phyloP scores from a whole-genome alignment of 257 asterid species.

The Cruciata laevipes region DNA sequence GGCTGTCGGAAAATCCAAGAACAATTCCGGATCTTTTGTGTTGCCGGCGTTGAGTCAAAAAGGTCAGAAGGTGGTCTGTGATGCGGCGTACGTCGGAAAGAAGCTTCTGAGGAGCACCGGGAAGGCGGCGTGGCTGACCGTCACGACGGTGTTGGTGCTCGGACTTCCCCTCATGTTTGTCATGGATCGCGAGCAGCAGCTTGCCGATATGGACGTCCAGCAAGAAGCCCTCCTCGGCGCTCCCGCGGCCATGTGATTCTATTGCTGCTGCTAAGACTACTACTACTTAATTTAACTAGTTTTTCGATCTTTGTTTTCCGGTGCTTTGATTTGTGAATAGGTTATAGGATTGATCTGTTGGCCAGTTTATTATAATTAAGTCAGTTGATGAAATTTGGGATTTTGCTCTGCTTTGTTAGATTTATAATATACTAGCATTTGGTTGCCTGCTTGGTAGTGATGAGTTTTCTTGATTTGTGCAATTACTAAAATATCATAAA shows the following conservation, averaged over 20 bases:
- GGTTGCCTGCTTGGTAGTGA: too few species aligned
- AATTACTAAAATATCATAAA: background rate
- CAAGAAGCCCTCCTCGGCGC: slow-evolving; percentile 55
- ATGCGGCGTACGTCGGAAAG: slow-evolving; percentile 47
- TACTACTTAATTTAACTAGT: background rate
- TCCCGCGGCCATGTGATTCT: slow-evolving; percentile 15
- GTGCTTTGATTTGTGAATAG: background rate
- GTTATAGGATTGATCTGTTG: background rate
- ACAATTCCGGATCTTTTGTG: slow-evolving; percentile 25
- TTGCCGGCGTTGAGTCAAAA: slow-evolving; percentile 30
- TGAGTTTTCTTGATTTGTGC: background rate
- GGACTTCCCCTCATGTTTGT: slow-evolving; percentile 57
- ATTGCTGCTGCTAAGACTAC: background rate
- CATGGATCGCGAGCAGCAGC: slow-evolving; percentile 65
- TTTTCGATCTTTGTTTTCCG: background rate
- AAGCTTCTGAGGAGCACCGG: slow-evolving; percentile 61
- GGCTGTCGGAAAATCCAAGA: slow-evolving; percentile 6
- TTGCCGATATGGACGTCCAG: slow-evolving; percentile 50
- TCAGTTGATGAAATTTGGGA: background rate
- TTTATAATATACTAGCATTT: too few species aligned
- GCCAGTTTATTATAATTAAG: background rate
- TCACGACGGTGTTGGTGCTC: slow-evolving; percentile 47
- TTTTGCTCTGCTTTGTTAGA: background rate
- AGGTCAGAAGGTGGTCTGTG: slow-evolving; percentile 43
- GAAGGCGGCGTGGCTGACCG: slow-evolving; percentile 61